phyloP scores from a whole-genome alignment of 2,329 filamentous ascomycete species.

The Cladosporium velox region DNA sequence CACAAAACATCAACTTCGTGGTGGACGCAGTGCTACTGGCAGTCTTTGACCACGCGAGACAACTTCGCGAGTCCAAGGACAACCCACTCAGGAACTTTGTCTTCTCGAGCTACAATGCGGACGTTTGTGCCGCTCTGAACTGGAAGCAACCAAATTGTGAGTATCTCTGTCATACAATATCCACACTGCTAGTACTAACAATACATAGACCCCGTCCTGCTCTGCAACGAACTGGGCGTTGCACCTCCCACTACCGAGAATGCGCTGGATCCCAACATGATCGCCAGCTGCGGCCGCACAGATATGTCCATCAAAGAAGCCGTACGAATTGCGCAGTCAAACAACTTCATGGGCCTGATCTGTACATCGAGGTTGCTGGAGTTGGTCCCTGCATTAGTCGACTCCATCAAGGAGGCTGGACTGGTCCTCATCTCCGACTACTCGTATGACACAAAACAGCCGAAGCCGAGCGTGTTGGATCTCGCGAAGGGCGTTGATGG shows the following conservation, averaged over 20 bases:
- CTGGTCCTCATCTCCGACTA: conserved; percentile 90
- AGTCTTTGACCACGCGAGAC: conserved; percentile 87
- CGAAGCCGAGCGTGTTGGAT: conserved; percentile 52
- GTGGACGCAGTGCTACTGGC: conserved; percentile 80
- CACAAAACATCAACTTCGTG: conserved; percentile 80
- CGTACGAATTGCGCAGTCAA: conserved; percentile 87
- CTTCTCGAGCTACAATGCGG: conserved; percentile 89
- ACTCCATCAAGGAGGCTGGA: conserved; percentile 91
- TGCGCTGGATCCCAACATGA: conserved; percentile 31
- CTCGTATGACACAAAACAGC: conserved; percentile 43
- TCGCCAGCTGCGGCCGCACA: conserved; percentile 66
- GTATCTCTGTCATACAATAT: conserved; percentile 31
- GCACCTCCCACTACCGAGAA: conserved; percentile 23
- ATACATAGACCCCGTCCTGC: conserved; percentile 75
- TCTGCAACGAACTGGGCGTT: conserved; percentile 79
- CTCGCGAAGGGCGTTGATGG: conserved; percentile 85
- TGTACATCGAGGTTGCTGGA: conserved; percentile 85
- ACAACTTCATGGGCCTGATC: conserved; percentile 97
- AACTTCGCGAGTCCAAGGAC: conserved; percentile 64
- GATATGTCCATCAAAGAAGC: conserved; percentile 91
- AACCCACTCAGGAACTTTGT: conserved; percentile 82
- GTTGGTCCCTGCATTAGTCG: conserved; percentile 87
- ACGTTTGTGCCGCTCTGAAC: conserved; percentile 89
- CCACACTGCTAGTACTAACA: background rate
- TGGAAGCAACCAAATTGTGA: conserved; percentile 98